These are phyloP conservation scores for Metarhizium robertsii DNA, from an alignment of 2,329 filamentous ascomycete species.

Conservation along the genomic window DNA sequence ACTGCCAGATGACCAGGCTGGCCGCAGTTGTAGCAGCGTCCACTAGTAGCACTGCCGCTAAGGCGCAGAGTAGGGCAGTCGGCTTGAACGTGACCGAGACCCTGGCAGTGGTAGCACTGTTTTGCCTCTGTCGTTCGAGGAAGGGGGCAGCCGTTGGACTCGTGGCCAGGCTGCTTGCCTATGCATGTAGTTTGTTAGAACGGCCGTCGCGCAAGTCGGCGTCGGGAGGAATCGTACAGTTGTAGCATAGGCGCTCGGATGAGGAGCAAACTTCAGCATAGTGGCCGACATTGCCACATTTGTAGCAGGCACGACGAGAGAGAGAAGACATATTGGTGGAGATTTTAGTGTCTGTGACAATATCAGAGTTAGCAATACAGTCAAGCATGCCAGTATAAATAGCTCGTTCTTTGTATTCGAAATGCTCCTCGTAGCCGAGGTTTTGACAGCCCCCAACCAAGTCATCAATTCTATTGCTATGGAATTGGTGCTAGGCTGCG, in stretches of 20 bases:
- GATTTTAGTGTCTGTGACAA: not conserved
- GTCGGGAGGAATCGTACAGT: constrained; percentile 57
- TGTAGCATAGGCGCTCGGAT: constrained; percentile 97
- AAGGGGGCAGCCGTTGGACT: constrained; percentile 94
- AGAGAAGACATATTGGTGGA: constrained; percentile 60
- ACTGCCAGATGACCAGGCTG: constrained; percentile 87
- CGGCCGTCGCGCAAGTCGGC: not conserved
- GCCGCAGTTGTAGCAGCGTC: constrained; percentile 95
- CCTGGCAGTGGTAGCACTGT: constrained; percentile 99
- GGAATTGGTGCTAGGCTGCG: not conserved
- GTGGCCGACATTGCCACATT: constrained; percentile 75
- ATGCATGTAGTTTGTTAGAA: not conserved
- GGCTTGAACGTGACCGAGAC: constrained; percentile 94
- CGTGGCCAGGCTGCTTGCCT: constrained; percentile 88
- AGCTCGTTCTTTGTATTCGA: not conserved
- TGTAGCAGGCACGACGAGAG: constrained; percentile 76
- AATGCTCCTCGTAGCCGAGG: not conserved
- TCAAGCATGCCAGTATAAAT: not conserved
- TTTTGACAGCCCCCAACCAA: not conserved
- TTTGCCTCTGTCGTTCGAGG: constrained; percentile 97
- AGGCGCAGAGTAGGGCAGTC: constrained; percentile 95
- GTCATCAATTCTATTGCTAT: not conserved
- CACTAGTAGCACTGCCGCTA: constrained; percentile 70
- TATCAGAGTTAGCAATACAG: not conserved
- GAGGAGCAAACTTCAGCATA: constrained; percentile 91